phyloP scores from a whole-genome alignment of 768 basidiomycete species.

The Mycena capillaripes region DNA sequence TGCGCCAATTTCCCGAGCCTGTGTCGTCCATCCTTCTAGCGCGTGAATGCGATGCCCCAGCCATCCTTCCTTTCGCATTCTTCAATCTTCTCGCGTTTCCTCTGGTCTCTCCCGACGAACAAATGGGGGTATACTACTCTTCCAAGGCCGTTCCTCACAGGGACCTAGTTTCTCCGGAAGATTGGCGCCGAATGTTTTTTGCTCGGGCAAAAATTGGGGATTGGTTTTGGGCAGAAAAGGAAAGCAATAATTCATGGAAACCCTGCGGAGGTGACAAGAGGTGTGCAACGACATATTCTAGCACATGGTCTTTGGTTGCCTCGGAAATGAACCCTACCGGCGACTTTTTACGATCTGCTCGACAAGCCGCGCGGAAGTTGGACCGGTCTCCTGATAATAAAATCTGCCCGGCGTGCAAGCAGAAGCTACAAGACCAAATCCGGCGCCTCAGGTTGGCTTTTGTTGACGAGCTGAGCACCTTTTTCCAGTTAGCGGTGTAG shows the following conservation, averaged over 20 bases:
- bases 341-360: not conserved
- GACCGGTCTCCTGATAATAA: not conserved
- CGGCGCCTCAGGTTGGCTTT: not conserved
- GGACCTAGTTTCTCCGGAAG: not conserved
- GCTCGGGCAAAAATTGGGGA: not conserved
- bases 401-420: not conserved
- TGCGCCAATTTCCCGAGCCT: slow-evolving; percentile 11
- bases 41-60: not conserved
- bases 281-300: not conserved
- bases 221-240: not conserved
- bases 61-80: slow-evolving; percentile 16
- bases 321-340: not conserved
- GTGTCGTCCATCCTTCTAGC: slow-evolving; percentile 13
- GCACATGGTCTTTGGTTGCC: not conserved
- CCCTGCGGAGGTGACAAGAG: not conserved
- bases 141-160: not conserved
- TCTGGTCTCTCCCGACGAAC: not conserved
- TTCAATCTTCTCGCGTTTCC: not conserved
- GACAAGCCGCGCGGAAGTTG: not conserved
- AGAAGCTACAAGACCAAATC: not conserved
- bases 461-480: not conserved
- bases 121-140: not conserved
- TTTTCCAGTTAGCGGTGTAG: not conserved
- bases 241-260: not conserved
- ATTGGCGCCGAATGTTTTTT: not conserved